Evolutionary conservation across 257 asterid species (phyloP), one percentile per base, ranked within the genome.

Genomic region (Solanum clarkiae): DNA sequence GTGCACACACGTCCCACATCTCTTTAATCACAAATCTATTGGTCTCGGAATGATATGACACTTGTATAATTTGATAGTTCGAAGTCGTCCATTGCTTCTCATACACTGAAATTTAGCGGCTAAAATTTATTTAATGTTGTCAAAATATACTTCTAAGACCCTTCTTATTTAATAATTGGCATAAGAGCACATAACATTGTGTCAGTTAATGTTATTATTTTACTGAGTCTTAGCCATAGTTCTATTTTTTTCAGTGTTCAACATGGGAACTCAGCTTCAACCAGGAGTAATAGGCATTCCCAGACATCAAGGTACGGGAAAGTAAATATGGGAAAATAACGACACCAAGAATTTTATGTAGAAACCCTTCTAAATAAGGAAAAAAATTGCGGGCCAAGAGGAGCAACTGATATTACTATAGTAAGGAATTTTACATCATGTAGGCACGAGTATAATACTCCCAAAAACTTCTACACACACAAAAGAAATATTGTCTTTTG

Each of bases 221-320:
- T 77, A 77, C 9, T 51, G 26, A 5, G 45, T 49, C 63, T 77
- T 26, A 77, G 63, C 63, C 82, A 24, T 15, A 24, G 40, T 60
- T 42, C 8, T 62, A 20, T 63, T n/a, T 56, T 66, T 72, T 88
- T 53, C 87, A 88, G 88, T 79, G 20, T 62, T 80, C 32, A 86
- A 71, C 79, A 51, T 53, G 44, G 90, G 84, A 47, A 22, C 75
- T 70, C 88, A 83, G 79, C 81, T 86, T 77, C 90, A 87, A 47
- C 82, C 87, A 16, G 81, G 82, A 82, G 84, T 82, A 40, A 80
- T 82, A 59, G 26, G 55, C 69, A 14, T 82, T 84, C 91, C 83
- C 84, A 85, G 84, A 80, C 55, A 3, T 10, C 85, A 65, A 55
- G 88, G 80, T 87, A 81, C 24, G 47, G 26, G 45, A 29, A 49